A percentile compares a stretch with the other conserved stretches of the same genome.
These are phyloP conservation scores for Periconia macrospinosa DNA, from an alignment of 2,329 filamentous ascomycete species.

Conservation along the genomic window DNA sequence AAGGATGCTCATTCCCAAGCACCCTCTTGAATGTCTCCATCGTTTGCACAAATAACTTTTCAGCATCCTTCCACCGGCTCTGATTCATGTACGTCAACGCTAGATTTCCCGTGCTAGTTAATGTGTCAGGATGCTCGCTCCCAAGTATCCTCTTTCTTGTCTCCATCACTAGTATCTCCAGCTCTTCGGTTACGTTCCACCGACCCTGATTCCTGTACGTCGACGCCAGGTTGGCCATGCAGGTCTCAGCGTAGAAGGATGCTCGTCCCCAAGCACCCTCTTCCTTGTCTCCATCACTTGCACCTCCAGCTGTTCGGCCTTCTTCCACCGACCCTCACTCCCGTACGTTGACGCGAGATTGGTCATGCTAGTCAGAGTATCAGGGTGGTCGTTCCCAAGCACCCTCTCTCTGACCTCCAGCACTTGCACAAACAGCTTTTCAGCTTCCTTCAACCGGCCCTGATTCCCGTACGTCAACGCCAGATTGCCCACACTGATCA, in stretches of 20 bases:
- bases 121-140: neutral
- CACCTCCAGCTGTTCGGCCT: too few relatives aligned
- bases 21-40: neutral
- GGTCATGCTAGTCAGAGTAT: too few relatives aligned
- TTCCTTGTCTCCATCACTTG: too few relatives aligned
- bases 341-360: too few relatives aligned
- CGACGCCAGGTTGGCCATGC: too few relatives aligned
- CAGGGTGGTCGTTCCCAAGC: neutral
- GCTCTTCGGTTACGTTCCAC: too few relatives aligned
- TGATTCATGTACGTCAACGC: slow-evolving; percentile 4
- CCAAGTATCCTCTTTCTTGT: too few relatives aligned
- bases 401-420: neutral
- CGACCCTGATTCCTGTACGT: too few relatives aligned
- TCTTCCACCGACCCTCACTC: too few relatives aligned
- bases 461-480: neutral
- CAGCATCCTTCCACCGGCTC: neutral
- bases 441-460: neutral
- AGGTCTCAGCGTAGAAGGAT: too few relatives aligned
- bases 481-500: neutral
- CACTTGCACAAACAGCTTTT: neutral
- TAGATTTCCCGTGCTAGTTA: neutral
- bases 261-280: too few relatives aligned
- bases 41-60: neutral
- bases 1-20: neutral
- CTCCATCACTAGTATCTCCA: too few relatives aligned